These are phyloP conservation scores for Carex littledalei DNA, from an alignment of 176 grass and related monocot species.

Conservation along the genomic window DNA sequence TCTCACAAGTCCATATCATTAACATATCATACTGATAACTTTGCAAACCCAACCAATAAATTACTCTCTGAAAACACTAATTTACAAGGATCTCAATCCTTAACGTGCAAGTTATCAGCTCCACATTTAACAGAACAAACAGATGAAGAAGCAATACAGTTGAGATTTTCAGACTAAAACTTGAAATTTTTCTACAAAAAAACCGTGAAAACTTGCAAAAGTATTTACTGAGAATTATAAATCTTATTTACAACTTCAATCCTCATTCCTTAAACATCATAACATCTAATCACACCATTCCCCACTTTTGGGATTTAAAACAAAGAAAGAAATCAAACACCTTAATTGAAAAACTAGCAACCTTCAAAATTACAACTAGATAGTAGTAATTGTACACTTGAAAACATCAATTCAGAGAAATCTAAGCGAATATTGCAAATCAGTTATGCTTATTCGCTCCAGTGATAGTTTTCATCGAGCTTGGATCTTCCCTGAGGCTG, in stretches of 20 bases:
- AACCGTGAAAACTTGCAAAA: background rate
- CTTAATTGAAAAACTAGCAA: background rate
- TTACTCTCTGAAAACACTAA: background rate
- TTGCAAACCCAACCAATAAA: background rate
- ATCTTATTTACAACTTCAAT: background rate
- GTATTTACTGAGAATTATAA: background rate
- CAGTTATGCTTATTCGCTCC: conserved; percentile 1
- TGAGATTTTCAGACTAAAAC: background rate
- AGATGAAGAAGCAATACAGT: too few relatives aligned
- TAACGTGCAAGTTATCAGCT: too few relatives aligned
- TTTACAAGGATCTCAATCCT: background rate
- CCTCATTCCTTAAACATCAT: background rate
- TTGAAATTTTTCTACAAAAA: background rate
- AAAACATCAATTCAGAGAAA: background rate
- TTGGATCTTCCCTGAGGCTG: conserved; percentile 28
- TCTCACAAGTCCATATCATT: too few relatives aligned
- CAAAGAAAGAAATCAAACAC: background rate
- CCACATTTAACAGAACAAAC: too few relatives aligned
- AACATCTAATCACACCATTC: background rate
- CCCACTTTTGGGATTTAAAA: background rate
- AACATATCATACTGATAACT: background rate
- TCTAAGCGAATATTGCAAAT: background rate
- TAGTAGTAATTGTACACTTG: background rate
- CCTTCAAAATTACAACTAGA: background rate
- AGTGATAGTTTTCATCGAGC: background rate